Evolutionary conservation across 768 basidiomycete genomes (phyloP).

Genomic region (Leccinellum rugosiceps): DNA sequence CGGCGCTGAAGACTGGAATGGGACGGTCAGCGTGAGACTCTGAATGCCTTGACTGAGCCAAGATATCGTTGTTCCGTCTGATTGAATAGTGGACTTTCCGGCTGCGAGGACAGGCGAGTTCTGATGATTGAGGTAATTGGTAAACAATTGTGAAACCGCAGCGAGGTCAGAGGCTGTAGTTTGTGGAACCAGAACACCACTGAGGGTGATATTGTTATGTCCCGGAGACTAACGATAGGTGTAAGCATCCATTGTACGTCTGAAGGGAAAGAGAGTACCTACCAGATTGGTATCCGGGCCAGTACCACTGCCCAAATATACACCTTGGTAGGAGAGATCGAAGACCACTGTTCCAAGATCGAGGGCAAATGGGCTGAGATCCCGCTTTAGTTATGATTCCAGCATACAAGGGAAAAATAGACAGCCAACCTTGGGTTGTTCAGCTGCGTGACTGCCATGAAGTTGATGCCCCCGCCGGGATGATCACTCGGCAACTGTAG

Average conservation of each 20-base stretch:
- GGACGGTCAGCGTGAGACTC: conserved; percentile 56
- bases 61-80: conserved; percentile 52
- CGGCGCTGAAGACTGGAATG: conserved; percentile 47
- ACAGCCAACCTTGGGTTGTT: conserved; percentile 51
- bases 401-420: neutral
- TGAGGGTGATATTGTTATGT: conserved; percentile 55
- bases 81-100: conserved; percentile 56
- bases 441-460: conserved; percentile 52
- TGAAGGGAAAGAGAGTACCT: conserved; percentile 32
- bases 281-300: conserved; percentile 52
- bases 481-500: conserved; percentile 66
- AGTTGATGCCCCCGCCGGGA: conserved; percentile 65
- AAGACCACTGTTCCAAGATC: conserved; percentile 67
- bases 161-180: conserved; percentile 42
- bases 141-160: conserved; percentile 61
- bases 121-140: conserved; percentile 66
- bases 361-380: conserved; percentile 60
- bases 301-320: conserved; percentile 55
- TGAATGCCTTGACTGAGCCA: conserved; percentile 67
- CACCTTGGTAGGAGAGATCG: conserved; percentile 53
- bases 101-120: conserved; percentile 54
- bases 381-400: neutral
- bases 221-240: conserved; percentile 42
- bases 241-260: neutral
- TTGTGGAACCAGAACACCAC: conserved; percentile 55